These are phyloP conservation scores for Taxawa tesnikishii DNA, from an alignment of 2,329 filamentous ascomycete species.

Conservation along the genomic window DNA sequence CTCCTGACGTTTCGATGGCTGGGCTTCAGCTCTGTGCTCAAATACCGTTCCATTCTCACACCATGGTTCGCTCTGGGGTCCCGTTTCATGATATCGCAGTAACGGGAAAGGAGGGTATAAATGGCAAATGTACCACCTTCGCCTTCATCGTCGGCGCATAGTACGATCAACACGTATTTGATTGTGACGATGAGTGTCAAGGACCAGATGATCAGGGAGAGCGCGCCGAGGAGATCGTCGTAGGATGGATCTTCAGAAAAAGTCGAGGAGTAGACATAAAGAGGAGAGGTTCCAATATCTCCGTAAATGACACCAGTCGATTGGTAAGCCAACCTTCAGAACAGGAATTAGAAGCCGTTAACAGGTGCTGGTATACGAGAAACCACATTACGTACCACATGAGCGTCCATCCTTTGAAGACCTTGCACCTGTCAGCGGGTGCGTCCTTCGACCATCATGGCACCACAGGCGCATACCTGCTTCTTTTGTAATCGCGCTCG, in stretches of 20 bases:
- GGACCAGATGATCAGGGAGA: slow-evolving; percentile 59
- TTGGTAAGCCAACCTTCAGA: slow-evolving; percentile 47
- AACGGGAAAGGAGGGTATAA: slow-evolving; percentile 52
- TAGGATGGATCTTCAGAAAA: slow-evolving; percentile 43
- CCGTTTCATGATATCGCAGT: slow-evolving; percentile 46
- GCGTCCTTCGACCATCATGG: neutral
- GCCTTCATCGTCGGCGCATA: slow-evolving; percentile 57
- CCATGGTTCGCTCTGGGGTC: slow-evolving; percentile 46
- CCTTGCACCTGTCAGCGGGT: slow-evolving; percentile 2
- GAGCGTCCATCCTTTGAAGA: slow-evolving; percentile 7
- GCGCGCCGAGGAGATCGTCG: slow-evolving; percentile 49
- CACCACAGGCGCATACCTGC: slow-evolving; percentile 1
- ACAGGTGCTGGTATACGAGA: neutral
- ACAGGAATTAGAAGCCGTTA: no score
- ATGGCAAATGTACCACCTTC: slow-evolving; percentile 59
- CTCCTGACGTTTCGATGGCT: slow-evolving; percentile 41
- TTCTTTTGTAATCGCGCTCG: slow-evolving; percentile 7
- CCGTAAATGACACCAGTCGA: slow-evolving; percentile 57
- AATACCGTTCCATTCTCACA: slow-evolving; percentile 47
- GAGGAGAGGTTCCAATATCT: slow-evolving; percentile 55
- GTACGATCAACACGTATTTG: slow-evolving; percentile 56
- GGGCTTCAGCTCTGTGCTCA: slow-evolving; percentile 42
- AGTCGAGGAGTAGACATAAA: slow-evolving; percentile 60
- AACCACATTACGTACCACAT: slow-evolving; percentile 1
- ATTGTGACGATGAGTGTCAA: slow-evolving; percentile 56